phyloP scores from a whole-genome alignment of 495 filamentous ascomycete genomes.

The Cercophora scortea region DNA sequence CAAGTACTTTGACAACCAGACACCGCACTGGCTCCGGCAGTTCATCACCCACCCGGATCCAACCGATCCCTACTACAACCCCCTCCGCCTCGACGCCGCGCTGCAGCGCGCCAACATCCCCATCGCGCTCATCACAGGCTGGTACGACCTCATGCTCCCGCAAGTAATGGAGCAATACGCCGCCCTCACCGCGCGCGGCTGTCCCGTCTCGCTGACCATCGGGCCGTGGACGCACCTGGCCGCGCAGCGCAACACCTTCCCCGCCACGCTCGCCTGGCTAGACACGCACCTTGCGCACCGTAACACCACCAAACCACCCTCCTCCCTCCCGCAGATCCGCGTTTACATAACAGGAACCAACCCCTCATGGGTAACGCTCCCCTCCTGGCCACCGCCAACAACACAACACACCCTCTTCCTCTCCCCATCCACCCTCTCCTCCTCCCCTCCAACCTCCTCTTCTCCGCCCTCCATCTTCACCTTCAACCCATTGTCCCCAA shows the following conservation, averaged over 20 bases:
- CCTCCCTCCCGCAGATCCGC: too few species aligned
- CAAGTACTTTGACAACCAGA: background rate
- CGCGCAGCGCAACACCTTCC: background rate
- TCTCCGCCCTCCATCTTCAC: slow-evolving; percentile 14
- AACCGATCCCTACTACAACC: background rate
- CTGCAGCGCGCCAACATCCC: slow-evolving; percentile 21
- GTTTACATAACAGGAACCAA: slow-evolving; percentile 3
- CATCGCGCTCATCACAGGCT: slow-evolving; percentile 22
- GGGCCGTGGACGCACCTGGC: slow-evolving; percentile 10
- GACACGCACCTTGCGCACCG: slow-evolving; percentile 5
- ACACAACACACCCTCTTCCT: slow-evolving; percentile 13
- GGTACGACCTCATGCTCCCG: slow-evolving; percentile 19
- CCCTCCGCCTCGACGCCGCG: background rate
- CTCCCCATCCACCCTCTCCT: slow-evolving; percentile 5
- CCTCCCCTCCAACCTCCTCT: slow-evolving; percentile 3
- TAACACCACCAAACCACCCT: background rate
- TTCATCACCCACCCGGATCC: background rate
- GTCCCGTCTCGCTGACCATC: slow-evolving; percentile 8
- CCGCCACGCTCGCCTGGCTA: slow-evolving; percentile 3
- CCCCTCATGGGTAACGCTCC: slow-evolving; percentile 5
- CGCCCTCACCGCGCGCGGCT: slow-evolving; percentile 3
- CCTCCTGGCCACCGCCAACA: slow-evolving; percentile 9
- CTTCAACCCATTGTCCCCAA: slow-evolving; percentile 23
- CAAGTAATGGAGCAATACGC: slow-evolving; percentile 21
- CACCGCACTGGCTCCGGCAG: background rate